Conservation (phyloP, 768 basidiomycete species). For the Termitomyces sp. region DNA sequence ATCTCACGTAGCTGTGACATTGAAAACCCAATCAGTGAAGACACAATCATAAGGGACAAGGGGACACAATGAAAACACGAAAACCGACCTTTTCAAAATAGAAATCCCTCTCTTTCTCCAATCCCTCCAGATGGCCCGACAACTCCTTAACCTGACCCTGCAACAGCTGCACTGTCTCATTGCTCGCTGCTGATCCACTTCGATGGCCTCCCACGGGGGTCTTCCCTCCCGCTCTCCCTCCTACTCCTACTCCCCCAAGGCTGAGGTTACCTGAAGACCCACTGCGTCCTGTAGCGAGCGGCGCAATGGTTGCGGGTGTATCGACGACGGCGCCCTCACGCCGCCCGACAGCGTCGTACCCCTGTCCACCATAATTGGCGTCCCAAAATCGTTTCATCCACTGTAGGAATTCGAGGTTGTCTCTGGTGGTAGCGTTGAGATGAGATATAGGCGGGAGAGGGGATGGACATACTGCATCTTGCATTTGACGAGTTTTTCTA, state of each 20-base stretch:
- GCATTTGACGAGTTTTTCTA: slow-evolving; percentile 94
- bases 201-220: slow-evolving; percentile 72
- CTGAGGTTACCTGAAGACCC: not conserved
- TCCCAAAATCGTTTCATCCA: slow-evolving; percentile 99
- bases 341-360: slow-evolving; percentile 80
- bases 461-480: slow-evolving; percentile 89
- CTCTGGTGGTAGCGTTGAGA: slow-evolving; percentile 37
- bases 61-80: not conserved
- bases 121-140: slow-evolving; percentile 73
- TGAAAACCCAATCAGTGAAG: not conserved
- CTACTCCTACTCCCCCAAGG: slow-evolving; percentile 2
- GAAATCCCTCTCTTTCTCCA: slow-evolving; percentile 98
- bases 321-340: slow-evolving; percentile 75
- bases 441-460: not conserved
- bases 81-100: slow-evolving; percentile 90
- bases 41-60: not conserved
- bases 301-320: slow-evolving; percentile 73
- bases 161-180: slow-evolving; percentile 60
- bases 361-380: slow-evolving; percentile 78
- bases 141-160: slow-evolving; percentile 81
- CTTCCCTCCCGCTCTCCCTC: slow-evolving; percentile 53
- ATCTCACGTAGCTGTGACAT: slow-evolving; percentile 82
- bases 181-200: slow-evolving; percentile 58
- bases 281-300: slow-evolving; percentile 42
- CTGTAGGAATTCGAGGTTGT: slow-evolving; percentile 97